These are phyloP conservation scores for Hypoxylon sp. DNA, from an alignment of 2,329 filamentous ascomycete species.

Conservation along the genomic window DNA sequence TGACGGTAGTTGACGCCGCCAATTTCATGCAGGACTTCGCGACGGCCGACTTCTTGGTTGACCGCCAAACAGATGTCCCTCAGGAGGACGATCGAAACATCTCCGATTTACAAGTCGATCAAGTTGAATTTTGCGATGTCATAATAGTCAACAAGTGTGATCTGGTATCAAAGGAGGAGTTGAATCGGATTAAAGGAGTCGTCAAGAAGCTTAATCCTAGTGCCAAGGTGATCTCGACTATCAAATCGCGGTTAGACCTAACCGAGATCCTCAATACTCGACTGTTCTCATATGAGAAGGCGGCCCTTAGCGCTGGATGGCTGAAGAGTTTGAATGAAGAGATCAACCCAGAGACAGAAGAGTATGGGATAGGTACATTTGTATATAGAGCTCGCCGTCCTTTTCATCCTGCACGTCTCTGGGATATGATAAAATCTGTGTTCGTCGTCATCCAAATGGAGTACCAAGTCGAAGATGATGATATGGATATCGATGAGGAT, in stretches of 20 bases:
- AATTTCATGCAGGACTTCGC: slow-evolving; percentile 81
- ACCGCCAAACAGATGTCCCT: slow-evolving; percentile 71
- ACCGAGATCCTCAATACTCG: slow-evolving; percentile 75
- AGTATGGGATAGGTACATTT: slow-evolving; percentile 80
- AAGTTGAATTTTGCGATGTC: slow-evolving; percentile 83
- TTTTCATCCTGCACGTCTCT: slow-evolving; percentile 65
- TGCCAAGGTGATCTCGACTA: slow-evolving; percentile 74
- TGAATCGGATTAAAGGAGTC: slow-evolving; percentile 65
- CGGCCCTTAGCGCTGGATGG: slow-evolving; percentile 77
- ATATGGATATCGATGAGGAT: slow-evolving; percentile 43
- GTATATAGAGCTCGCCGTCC: slow-evolving; percentile 74
- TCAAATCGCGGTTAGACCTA: slow-evolving; percentile 68
- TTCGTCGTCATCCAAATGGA: slow-evolving; percentile 66
- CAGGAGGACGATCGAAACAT: slow-evolving; percentile 80
- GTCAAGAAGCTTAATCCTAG: slow-evolving; percentile 75
- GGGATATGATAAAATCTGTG: slow-evolving; percentile 62
- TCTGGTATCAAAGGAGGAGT: slow-evolving; percentile 61
- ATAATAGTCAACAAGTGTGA: slow-evolving; percentile 80
- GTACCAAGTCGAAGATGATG: slow-evolving; percentile 54
- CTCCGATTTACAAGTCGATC: slow-evolving; percentile 81
- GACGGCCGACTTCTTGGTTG: slow-evolving; percentile 76
- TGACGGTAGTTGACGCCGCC: slow-evolving; percentile 81
- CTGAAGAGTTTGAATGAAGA: slow-evolving; percentile 78
- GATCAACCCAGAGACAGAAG: slow-evolving; percentile 79
- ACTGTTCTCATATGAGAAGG: slow-evolving; percentile 74